Evolutionary conservation across 176 grass and related monocot genomes (phyloP).

Genomic region (Coix lacrymajobi): DNA sequence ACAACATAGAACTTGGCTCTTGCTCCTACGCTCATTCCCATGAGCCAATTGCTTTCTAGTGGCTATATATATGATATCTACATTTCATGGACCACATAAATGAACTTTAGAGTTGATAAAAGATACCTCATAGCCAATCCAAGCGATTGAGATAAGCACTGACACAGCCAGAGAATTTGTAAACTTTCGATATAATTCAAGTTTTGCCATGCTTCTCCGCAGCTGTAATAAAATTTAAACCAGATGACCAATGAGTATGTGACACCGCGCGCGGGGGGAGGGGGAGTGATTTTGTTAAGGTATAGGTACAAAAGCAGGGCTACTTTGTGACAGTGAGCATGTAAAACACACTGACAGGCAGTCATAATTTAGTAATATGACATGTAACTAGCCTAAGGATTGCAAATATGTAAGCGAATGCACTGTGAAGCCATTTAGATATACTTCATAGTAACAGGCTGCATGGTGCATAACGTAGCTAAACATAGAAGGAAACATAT

Average conservation of each 20-base stretch:
- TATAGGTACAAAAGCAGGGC: background rate
- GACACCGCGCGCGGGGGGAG: background rate
- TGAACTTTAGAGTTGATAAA: constrained; percentile 9
- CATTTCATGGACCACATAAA: background rate
- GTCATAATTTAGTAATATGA: background rate
- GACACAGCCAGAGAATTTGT: constrained; percentile 86
- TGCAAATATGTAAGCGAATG: background rate
- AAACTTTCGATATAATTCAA: constrained; percentile 96
- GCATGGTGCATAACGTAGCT: background rate
- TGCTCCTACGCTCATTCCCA: constrained; percentile 12
- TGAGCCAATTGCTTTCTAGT: background rate
- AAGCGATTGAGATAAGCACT: constrained; percentile 91
- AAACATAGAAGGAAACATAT: constrained; percentile 1
- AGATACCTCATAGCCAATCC: constrained; percentile 99
- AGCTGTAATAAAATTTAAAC: constrained; percentile 45
- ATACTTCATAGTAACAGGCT: constrained; percentile 1
- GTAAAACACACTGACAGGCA: constrained; percentile 3
- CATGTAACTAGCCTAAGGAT: background rate
- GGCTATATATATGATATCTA: constrained; percentile 8
- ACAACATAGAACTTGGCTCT: background rate
- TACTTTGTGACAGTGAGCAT: background rate
- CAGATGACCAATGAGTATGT: constrained; percentile 15
- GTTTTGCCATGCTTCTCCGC: constrained; percentile 91
- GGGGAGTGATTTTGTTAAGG: background rate
- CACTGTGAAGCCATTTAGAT: background rate